Evolutionary conservation across 1,139 yeast species (phyloP).

Genomic region (Trichomonascaceae sp.): DNA sequence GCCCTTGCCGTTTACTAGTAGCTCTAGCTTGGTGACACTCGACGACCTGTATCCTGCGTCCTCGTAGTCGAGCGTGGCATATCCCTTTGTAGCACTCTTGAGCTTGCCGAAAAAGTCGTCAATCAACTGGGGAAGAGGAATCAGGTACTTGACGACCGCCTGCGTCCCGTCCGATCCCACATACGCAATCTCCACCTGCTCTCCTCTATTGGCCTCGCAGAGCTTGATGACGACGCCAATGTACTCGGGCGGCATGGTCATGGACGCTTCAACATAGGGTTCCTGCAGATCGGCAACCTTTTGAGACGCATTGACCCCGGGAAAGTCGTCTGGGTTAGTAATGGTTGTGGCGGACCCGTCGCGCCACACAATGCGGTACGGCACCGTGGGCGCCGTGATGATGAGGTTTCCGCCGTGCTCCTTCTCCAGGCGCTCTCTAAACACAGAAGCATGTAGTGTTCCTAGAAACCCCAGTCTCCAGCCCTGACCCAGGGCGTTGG

Average conservation of each 20-base stretch:
- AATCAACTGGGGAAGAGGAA: conserved; percentile 81
- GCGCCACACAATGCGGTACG: conserved; percentile 54
- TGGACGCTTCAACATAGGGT: conserved; percentile 81
- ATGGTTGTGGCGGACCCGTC: conserved; percentile 55
- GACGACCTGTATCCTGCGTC: conserved; percentile 77
- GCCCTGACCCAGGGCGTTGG: conserved; percentile 92
- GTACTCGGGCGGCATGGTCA: conserved; percentile 85
- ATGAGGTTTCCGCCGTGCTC: conserved; percentile 91
- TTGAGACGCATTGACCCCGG: conserved; percentile 34
- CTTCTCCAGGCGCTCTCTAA: conserved; percentile 77
- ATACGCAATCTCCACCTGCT: conserved; percentile 67
- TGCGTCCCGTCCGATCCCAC: conserved; percentile 54
- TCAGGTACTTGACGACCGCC: conserved; percentile 60
- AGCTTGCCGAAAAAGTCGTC: conserved; percentile 92
- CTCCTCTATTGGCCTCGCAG: conserved; percentile 75
- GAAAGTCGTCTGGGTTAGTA: conserved; percentile 89
- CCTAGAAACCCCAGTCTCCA: conserved; percentile 96
- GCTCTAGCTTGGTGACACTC: conserved; percentile 75
- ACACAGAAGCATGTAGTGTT: conserved; percentile 88
- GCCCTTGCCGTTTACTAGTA: conserved; percentile 77
- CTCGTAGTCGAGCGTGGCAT: conserved; percentile 89
- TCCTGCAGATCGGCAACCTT: conserved; percentile 56
- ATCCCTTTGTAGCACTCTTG: conserved; percentile 82
- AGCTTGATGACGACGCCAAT: conserved; percentile 76
- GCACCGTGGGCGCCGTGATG: conserved; percentile 93